Base-by-base conservation (phyloP, 2,329 filamentous ascomycete genomes). In the Neoarthrinium moseri region DNA sequence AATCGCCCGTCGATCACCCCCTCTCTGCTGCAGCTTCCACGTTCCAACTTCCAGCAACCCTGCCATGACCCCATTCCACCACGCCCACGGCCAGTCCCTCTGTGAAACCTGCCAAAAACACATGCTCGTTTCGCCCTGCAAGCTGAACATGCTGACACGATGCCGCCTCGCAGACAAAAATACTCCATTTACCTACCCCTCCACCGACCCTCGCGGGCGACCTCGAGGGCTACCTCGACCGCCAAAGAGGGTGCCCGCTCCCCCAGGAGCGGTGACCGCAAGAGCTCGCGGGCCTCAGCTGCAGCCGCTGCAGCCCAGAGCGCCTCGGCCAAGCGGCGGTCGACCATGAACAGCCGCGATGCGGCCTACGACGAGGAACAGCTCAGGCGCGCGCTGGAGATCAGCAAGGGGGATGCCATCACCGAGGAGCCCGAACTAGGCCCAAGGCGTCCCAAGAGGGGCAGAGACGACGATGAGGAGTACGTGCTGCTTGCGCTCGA, bases 291-390 rank as follows among this genome's bases (percentile, higher is more conserved):
- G 38, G 73, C 73, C 44, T 74, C 73, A 15, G 60, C 57, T 13
- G 51, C 40, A 4, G 37, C 37, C 3, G 39, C 45, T 54, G 77
- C 75, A 35, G 63, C 69, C 10, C 70, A 69, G 34, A 77, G 82
- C 44, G 78, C 81, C 43, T 83, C 86, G 27, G 34, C 36, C 29
- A 97, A 96, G 65, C 83, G 94, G 49, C 82, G 94, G 22, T 96
- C 91, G 17, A 99, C 94, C 6, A 96, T 97, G 90, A 96, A 97
- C 62, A 99, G 94, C 64, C 84, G 92, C 51, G 87, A 91, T 65
- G 91, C 92, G 33, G 92, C 91, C 18, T 97, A 97, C 58, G 91
- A 97, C 54, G 94, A 99, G 67, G 90, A 95, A 64, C 85, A 91
- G 59, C 68, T 99, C 30, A 83, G 91, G 45, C 83, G 88, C 55